Evolutionary conservation across 352 stramenopile genomes (phyloP).

Genomic region (Phytopythium mirpurense): DNA sequence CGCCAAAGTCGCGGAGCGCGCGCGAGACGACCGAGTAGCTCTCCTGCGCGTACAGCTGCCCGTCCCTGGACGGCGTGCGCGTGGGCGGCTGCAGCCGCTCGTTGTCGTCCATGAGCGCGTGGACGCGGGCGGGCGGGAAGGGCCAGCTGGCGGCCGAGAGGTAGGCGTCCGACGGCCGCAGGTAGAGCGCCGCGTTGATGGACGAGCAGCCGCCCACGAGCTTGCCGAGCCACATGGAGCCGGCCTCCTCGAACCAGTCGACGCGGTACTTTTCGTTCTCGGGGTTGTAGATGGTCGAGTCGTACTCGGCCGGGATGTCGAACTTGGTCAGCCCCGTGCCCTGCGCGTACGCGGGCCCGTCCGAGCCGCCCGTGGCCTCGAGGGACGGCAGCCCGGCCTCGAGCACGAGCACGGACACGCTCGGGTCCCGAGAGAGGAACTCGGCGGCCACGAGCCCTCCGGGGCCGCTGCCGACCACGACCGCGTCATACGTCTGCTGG

Average conservation of each 20-base stretch:
- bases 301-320: slow-evolving; percentile 64
- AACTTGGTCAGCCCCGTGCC: slow-evolving; percentile 47
- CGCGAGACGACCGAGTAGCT: slow-evolving; percentile 38
- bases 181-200: slow-evolving; percentile 84
- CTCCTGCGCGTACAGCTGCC: slow-evolving; percentile 44
- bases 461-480: slow-evolving; percentile 50
- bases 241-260: slow-evolving; percentile 35
- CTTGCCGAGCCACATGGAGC: slow-evolving; percentile 62
- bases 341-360: slow-evolving; percentile 37
- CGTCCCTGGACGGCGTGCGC: slow-evolving; percentile 39
- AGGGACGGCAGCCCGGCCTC: slow-evolving; percentile 47
- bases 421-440: slow-evolving; percentile 43
- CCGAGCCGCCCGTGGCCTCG: slow-evolving; percentile 33
- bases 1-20: slow-evolving; percentile 23
- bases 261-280: slow-evolving; percentile 41
- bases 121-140: slow-evolving; percentile 51
- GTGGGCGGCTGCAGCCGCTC: slow-evolving; percentile 40
- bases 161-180: slow-evolving; percentile 52
- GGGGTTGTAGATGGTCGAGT: slow-evolving; percentile 34
- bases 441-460: slow-evolving; percentile 55
- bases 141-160: slow-evolving; percentile 39
- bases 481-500: slow-evolving; percentile 48
- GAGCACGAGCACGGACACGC: slow-evolving; percentile 48
- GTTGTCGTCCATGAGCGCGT: slow-evolving; percentile 50
- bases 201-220: slow-evolving; percentile 74